Percentiles rank a stretch among this genome's conserved stretches.
These are phyloP conservation scores for Samsoniella hepiali DNA, from an alignment of 2,329 filamentous ascomycete species.

Conservation along the genomic window DNA sequence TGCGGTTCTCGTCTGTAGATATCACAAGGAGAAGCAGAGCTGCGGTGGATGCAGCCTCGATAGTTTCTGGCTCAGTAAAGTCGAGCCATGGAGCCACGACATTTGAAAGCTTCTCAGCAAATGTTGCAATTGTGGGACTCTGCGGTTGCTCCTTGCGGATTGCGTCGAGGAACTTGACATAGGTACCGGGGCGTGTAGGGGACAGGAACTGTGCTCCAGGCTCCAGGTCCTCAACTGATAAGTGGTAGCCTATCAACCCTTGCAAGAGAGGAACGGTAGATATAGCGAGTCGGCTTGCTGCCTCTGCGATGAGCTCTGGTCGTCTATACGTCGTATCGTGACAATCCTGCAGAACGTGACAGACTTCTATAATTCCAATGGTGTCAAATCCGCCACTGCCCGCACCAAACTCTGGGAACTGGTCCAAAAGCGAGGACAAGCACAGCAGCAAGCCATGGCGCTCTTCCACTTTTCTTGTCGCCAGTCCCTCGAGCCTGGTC, in stretches of 20 bases:
- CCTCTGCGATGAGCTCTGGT: conserved; percentile 63
- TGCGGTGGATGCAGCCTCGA: conserved; percentile 49
- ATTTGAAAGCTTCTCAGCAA: conserved; percentile 29
- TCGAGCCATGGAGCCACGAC: conserved; percentile 46
- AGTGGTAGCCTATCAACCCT: conserved; percentile 27
- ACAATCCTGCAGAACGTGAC: conserved; percentile 40
- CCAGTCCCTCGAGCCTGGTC: conserved; percentile 43
- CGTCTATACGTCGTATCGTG: conserved; percentile 48
- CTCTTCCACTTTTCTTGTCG: conserved; percentile 61
- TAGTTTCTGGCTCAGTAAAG: conserved; percentile 48
- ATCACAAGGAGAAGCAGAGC: conserved; percentile 49
- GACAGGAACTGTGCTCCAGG: conserved; percentile 29
- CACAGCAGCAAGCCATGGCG: conserved; percentile 64
- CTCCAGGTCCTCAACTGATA: conserved; percentile 16
- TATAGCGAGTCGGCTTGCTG: conserved; percentile 55
- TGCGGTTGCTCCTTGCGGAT: conserved; percentile 20
- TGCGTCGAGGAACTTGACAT: conserved; percentile 24
- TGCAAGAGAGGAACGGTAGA: conserved; percentile 49
- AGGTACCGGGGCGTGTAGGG: conserved; percentile 21
- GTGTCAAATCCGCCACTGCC: conserved; percentile 27
- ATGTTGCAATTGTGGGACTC: conserved; percentile 20
- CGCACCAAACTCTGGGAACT: conserved; percentile 35
- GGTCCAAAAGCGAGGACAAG: conserved; percentile 56
- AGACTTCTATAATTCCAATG: conserved; percentile 29
- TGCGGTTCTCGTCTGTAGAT: conserved; percentile 35